Evolutionary conservation across 2,329 filamentous ascomycete species (phyloP), one percentile per base, ranked within the genome.

Genomic region (Paecilomyces niveus): DNA sequence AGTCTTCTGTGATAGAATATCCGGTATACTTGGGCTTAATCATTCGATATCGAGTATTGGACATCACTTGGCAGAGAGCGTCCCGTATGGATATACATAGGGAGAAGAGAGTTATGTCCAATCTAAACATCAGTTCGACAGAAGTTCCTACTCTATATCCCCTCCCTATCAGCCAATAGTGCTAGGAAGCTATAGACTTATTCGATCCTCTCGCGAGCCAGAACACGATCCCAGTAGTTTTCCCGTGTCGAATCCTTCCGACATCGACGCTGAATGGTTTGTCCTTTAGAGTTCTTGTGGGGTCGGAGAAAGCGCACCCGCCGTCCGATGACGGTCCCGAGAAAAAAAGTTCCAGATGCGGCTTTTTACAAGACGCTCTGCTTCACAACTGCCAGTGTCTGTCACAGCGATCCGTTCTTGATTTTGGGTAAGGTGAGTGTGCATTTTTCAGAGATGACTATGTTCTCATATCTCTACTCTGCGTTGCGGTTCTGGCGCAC

Each of bases 301-400:
- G 61, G 59, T 58, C 57, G 61, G 59, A 61, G 57, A 61, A 61
- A 61, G 49, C 54, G 33, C 39, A 26, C 39, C 54, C 56, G 55
- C 58, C 26, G 51, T 53, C 57, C 29, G 54, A 51, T 31, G 39
- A 52, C 61, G 56, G 59, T 56, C 54, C 39, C 49, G 22, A 54
- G 58, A 57, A 59, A 58, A 60, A 62, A 58, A 58, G 56, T 60
- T 58, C 59, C 58, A 57, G 57, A 56, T 55, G 59, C 54, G 58
- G 56, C 63, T 61, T 61, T 63, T 58, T 56, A 60, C 7, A 45
- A n/a, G 62, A 58, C 57, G 9, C 15, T 24, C 32, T 31, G n/a
- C 9, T 26, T 13, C 26, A 21, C 57, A 61, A 61, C 61, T 58
- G 26, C 52, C 24, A 26, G 21, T 31, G 33, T 55, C 54, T 55